phyloP scores from a whole-genome alignment of 2,329 filamentous ascomycete genomes.

The Orbilia oligospora region DNA sequence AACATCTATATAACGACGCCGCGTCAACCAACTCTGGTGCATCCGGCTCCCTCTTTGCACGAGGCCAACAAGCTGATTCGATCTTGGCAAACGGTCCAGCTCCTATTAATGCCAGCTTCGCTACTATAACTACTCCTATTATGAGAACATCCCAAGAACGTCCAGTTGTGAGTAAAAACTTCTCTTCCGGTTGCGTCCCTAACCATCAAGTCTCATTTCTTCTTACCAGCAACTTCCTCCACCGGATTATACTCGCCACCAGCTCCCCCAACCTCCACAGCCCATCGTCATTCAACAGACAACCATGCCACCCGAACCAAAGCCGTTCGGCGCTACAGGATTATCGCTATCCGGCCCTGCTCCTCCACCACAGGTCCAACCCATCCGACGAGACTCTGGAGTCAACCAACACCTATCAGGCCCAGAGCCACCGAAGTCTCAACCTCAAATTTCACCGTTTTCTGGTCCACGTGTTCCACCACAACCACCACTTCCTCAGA shows the following conservation, averaged over 20 bases:
- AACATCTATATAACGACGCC: constrained; percentile 49
- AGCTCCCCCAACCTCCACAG: constrained; percentile 31
- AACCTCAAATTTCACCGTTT: constrained; percentile 71
- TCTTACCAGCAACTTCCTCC: constrained; percentile 47
- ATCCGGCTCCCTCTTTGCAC: constrained; percentile 58
- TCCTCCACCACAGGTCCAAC: constrained; percentile 63
- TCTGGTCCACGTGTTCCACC: constrained; percentile 75
- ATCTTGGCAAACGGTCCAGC: constrained; percentile 60
- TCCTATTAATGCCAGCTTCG: constrained; percentile 58
- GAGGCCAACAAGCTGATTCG: constrained; percentile 61
- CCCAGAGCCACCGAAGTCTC: constrained; percentile 65
- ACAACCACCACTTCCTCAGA: constrained; percentile 65
- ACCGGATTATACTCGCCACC: constrained; percentile 45
- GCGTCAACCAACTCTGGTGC: constrained; percentile 41
- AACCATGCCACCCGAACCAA: constrained; percentile 41
- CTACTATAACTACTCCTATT: constrained; percentile 52
- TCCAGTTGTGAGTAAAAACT: constrained; percentile 46
- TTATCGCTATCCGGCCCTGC: constrained; percentile 61
- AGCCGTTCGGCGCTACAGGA: constrained; percentile 50
- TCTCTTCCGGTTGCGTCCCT: not conserved
- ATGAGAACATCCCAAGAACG: constrained; percentile 44
- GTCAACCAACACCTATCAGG: constrained; percentile 64
- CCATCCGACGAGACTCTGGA: constrained; percentile 46
- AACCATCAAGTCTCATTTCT: constrained; percentile 8
- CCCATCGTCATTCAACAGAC: constrained; percentile 42